Conservation (phyloP, 169 alveolate genomes). For the Theileria sp. region DNA sequence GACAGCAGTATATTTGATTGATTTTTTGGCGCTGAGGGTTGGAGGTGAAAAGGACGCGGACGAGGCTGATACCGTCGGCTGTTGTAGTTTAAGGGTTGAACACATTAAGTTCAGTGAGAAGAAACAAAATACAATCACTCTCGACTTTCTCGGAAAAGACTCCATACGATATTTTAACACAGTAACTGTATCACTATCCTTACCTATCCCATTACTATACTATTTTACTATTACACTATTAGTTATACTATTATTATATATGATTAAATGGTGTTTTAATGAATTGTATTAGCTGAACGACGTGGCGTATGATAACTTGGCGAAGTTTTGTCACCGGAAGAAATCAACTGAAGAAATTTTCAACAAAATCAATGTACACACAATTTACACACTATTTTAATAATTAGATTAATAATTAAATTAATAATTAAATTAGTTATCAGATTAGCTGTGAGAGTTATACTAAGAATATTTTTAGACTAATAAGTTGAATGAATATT, state of each 20-base stretch:
- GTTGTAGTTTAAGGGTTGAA: constrained; percentile 97
- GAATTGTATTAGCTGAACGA: constrained; percentile 66
- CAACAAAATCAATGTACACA: constrained; percentile 75
- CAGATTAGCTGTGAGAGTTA: too few species aligned
- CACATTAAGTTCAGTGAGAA: constrained; percentile 84
- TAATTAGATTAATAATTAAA: constrained; percentile 3
- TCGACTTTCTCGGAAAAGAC: constrained; percentile 96
- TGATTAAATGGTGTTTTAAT: not conserved
- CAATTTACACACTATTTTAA: not conserved
- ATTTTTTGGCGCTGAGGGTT: constrained; percentile 97
- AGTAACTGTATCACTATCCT: constrained; percentile 66
- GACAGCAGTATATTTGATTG: constrained; percentile 97
- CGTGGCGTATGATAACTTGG: constrained; percentile 81
- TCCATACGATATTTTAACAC: constrained; percentile 95
- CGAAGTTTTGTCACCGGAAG: constrained; percentile 84
- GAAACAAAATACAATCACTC: constrained; percentile 61
- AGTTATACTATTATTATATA: not conserved
- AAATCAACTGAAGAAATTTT: constrained; percentile 89
- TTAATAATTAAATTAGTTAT: constrained; percentile 37
- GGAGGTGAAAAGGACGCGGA: constrained; percentile 99
- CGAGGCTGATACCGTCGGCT: constrained; percentile 99
- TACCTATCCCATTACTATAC: not conserved
- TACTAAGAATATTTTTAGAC: constrained; percentile 53
- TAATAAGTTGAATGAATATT: constrained; percentile 89
- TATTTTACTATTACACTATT: not conserved